Base-by-base conservation (phyloP, 768 basidiomycete species). In the Lyophyllum shimeji region DNA sequence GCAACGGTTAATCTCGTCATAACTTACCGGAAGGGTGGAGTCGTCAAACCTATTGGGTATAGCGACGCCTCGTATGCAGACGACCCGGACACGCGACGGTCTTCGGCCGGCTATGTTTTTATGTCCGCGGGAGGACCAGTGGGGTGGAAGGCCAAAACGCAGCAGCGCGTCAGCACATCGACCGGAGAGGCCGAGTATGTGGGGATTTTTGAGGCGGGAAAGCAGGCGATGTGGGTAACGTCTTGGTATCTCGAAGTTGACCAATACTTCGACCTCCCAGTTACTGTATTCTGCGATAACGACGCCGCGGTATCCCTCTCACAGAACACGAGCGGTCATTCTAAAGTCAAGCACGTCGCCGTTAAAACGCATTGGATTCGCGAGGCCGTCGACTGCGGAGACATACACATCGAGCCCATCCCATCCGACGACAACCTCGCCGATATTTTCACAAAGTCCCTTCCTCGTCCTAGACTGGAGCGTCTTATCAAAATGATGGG, bases 401-500 rank as follows among this genome's bases (percentile, higher is more conserved):
- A 59, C 11, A 42, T 69, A 6, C 29, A 33, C 5, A 43, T 69
- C 7, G 21, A 57, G 13, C 65, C 63, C 47, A 57, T 69, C 31
- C 67, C 71, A 0, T 65, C 68, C 7, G 50, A 18, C 1, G 60
- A 73, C 0, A 72, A 73, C 52, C 39, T 65, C 15, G 74, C 76
- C 1, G 73, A 78, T 57, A 56, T 74, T 3, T 58, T 80, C 13
- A 80, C 74, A 0, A 79, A 79, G 56, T 56, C 65, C 0, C 63
- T 76, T 4, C 39, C 39, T 11, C 39, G 39, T 9, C 39, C 39
- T 15, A 33, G 31, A 33, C 12, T 33, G 31, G 31, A 33, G 12
- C 31, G 31, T 33, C 31, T 33, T 12, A 33, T 33, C 31, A 33
- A 33, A 33, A 33, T 33, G 31, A 33, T 33, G 31, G 31, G 31